Percentiles rank a stretch among this genome's conserved stretches.
phyloP scores from a whole-genome alignment of 768 basidiomycete species.

The Auricularia heimuer region DNA sequence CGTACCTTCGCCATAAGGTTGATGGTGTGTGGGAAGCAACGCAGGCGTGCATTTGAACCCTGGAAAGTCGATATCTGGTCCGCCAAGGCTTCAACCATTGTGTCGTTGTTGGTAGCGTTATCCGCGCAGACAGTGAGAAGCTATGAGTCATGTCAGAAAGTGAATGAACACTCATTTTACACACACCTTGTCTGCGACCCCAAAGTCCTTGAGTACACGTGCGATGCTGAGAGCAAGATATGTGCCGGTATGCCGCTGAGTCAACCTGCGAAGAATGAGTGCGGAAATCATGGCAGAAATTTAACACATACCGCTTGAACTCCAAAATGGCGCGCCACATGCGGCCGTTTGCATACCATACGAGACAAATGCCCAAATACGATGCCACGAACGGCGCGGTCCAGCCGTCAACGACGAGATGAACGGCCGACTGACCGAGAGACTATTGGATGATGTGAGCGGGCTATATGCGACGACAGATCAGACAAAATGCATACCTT shows the following conservation, averaged over 20 bases:
- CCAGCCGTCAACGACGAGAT: slow-evolving; percentile 28
- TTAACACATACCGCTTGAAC: slow-evolving; percentile 16
- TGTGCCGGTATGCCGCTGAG: too few relatives aligned
- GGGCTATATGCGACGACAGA: too few relatives aligned
- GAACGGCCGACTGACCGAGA: slow-evolving; percentile 9
- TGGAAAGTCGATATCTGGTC: slow-evolving; percentile 16
- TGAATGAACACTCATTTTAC: too few relatives aligned
- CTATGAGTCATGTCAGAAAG: too few relatives aligned
- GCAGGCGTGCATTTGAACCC: slow-evolving; percentile 11
- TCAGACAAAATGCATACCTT: too few relatives aligned
- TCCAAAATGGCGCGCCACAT: slow-evolving; percentile 24
- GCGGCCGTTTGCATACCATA: slow-evolving; percentile 19
- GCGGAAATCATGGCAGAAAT: neutral
- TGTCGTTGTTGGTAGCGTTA: too few relatives aligned
- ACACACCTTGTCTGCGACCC: too few relatives aligned
- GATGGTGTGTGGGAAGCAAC: slow-evolving; percentile 24
- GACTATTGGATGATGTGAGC: slow-evolving; percentile 1
- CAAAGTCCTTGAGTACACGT: too few relatives aligned
- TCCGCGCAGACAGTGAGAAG: too few relatives aligned
- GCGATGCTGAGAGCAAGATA: too few relatives aligned
- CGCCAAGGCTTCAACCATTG: too few relatives aligned
- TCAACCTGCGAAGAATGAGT: too few relatives aligned
- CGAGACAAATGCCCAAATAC: slow-evolving; percentile 24
- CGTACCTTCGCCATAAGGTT: slow-evolving; percentile 26
- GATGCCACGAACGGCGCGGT: slow-evolving; percentile 20